Percentiles rank a stretch among this genome's conserved stretches.
phyloP scores from a whole-genome alignment of 306 rosid species.

The Ormosia semicastrata region DNA sequence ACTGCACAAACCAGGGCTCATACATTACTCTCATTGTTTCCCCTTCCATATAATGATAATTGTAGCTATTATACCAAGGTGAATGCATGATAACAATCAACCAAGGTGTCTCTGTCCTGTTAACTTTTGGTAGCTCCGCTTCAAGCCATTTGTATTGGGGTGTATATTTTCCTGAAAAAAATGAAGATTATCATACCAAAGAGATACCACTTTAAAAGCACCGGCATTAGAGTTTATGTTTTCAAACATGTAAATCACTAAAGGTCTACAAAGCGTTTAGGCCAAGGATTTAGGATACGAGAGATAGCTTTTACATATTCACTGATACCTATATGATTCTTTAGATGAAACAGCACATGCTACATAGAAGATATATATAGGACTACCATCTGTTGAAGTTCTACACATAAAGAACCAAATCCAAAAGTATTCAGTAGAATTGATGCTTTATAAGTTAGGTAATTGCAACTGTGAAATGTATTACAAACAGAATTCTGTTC shows the following conservation, averaged over 20 bases:
- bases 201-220: neutral
- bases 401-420: slow-evolving; percentile 49
- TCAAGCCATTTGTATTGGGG: slow-evolving; percentile 84
- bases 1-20: slow-evolving; percentile 66
- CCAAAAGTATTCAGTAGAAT: slow-evolving; percentile 43
- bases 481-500: neutral
- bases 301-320: too few species aligned
- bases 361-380: neutral
- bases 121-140: slow-evolving; percentile 63
- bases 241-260: neutral
- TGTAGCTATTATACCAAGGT: slow-evolving; percentile 75
- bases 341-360: neutral
- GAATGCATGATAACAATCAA: slow-evolving; percentile 78
- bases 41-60: slow-evolving; percentile 88
- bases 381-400: slow-evolving; percentile 42
- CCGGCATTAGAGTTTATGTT: neutral
- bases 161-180: slow-evolving; percentile 66
- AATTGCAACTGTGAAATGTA: neutral
- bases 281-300: slow-evolving; percentile 18
- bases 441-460: slow-evolving; percentile 28
- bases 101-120: slow-evolving; percentile 87
- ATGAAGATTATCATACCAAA: neutral
- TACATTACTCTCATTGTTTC: slow-evolving; percentile 85
- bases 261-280: neutral
- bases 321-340: neutral